Evolutionary conservation across 768 basidiomycete genomes (phyloP).

Genomic region (Naganishia antarctica): DNA sequence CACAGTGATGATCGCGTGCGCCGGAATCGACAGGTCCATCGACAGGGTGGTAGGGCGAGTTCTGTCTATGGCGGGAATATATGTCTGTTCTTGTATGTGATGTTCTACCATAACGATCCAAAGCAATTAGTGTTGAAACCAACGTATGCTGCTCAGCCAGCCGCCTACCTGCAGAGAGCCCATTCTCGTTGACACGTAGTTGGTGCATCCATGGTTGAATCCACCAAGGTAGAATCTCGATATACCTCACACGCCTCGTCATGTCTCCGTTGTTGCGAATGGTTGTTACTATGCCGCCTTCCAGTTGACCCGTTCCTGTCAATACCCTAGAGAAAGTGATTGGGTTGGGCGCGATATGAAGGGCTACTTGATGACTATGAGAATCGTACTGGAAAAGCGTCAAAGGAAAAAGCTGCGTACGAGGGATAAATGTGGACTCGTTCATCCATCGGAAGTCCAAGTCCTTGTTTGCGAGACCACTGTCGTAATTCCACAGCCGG

Average conservation of each 20-base stretch:
- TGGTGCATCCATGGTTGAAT: conserved; percentile 84
- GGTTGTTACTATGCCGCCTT: conserved; percentile 65
- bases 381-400: not conserved
- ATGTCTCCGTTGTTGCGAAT: conserved; percentile 60
- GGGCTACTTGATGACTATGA: not conserved
- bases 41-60: conserved; percentile 67
- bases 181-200: conserved; percentile 53
- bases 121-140: conserved; percentile 6
- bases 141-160: not conserved
- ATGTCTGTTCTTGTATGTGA: not conserved
- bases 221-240: conserved; percentile 92
- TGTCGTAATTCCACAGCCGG: conserved; percentile 29
- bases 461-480: conserved; percentile 30
- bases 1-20: conserved; percentile 61
- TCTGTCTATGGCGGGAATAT: conserved; percentile 17
- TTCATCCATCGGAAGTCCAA: conserved; percentile 39
- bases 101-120: not conserved
- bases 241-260: conserved; percentile 59
- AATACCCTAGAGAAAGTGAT: conserved; percentile 67
- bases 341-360: conserved; percentile 51
- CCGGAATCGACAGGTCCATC: conserved; percentile 64
- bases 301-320: conserved; percentile 68
- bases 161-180: conserved; percentile 11
- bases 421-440: conserved; percentile 35
- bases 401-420: conserved; percentile 29